These are phyloP conservation scores for Saccharomycopsis sp. DNA, from an alignment of 805 yeast genomes.

Conservation along the genomic window DNA sequence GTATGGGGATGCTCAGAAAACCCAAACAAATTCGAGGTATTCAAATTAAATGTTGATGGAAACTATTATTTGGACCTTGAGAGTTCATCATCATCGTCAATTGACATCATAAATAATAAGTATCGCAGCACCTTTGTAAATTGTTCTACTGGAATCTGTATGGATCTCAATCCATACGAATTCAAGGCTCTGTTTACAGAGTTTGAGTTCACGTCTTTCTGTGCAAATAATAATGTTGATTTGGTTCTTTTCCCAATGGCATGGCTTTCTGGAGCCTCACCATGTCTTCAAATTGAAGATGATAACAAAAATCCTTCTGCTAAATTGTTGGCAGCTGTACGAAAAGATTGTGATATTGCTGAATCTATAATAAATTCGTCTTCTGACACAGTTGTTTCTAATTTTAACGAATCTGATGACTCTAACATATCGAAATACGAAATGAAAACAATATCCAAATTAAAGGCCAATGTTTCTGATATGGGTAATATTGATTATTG, in stretches of 20 bases:
- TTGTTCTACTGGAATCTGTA: conserved; percentile 77
- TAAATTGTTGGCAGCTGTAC: conserved; percentile 1
- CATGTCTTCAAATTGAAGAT: conserved; percentile 13
- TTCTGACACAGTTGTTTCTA: background rate
- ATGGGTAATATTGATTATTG: conserved; percentile 59
- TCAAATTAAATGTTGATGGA: conserved; percentile 23
- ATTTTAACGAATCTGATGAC: background rate
- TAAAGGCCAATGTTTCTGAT: conserved; percentile 33
- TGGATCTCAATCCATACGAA: conserved; percentile 87
- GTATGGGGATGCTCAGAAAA: conserved; percentile 74
- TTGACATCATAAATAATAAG: conserved; percentile 14
- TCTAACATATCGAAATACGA: background rate
- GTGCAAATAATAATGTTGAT: conserved; percentile 41
- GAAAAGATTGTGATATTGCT: conserved; percentile 11
- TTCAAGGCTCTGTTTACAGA: conserved; percentile 72
- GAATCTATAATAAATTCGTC: conserved; percentile 13
- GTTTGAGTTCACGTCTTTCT: conserved; percentile 62
- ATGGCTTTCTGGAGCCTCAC: conserved; percentile 60
- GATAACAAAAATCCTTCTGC: conserved; percentile 2
- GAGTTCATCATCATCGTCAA: conserved; percentile 17
- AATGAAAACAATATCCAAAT: background rate
- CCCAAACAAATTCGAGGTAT: conserved; percentile 49
- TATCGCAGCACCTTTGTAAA: conserved; percentile 29
- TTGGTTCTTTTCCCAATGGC: conserved; percentile 78
- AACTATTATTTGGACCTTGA: background rate